Evolutionary conservation across 139 green algal species (phyloP), one percentile per base, ranked within the genome.

Genomic region (Diplosphaera chodatii): DNA sequence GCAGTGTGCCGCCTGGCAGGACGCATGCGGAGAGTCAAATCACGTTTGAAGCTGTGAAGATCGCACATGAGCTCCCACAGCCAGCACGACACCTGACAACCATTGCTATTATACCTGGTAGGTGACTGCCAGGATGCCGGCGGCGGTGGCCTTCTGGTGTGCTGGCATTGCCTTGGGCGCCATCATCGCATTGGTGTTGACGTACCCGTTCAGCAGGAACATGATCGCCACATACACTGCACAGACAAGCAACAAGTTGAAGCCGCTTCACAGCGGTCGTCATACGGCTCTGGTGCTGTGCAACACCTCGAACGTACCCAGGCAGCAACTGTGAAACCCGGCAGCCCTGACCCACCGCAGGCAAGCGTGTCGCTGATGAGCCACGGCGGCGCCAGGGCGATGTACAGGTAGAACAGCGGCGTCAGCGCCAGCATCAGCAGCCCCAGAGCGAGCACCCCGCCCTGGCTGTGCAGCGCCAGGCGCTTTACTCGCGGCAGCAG

Each of bases 101-200:
- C n/a, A n/a, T n/a, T n/a, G n/a, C n/a, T n/a, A n/a, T n/a, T n/a
- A n/a, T n/a, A n/a, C n/a, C n/a, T n/a, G 88, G 62, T 87, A 91
- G 0, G 75, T 78, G 1, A 91, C 78, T 1, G 89, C 87, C 85
- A 94, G 90, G 3, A 88, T 37, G 1, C 77, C 86, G 4, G 77
- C 82, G 3, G 88, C 86, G 0, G 71, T 78, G 20, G 74, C 65
- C 64, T 90, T 91, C 25, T 83, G 78, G 33, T 77, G 23, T 10
- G 77, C 70, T 8, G 77, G 74, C 25, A 88, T 86, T 28, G 88
- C 72, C 8, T 67, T 72, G 2, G 87, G 88, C 1, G 84, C 89
- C 29, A 92, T 40, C 78, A 92, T 55, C 16, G 80, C 70, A 48
- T 78, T 82, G 0, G 89, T 93, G 76, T 94, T 94, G 29, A 93